Evolutionary conservation across 1,139 yeast species (phyloP), one percentile per base, ranked within the genome.

Genomic region (Zygoascus meyerae): DNA sequence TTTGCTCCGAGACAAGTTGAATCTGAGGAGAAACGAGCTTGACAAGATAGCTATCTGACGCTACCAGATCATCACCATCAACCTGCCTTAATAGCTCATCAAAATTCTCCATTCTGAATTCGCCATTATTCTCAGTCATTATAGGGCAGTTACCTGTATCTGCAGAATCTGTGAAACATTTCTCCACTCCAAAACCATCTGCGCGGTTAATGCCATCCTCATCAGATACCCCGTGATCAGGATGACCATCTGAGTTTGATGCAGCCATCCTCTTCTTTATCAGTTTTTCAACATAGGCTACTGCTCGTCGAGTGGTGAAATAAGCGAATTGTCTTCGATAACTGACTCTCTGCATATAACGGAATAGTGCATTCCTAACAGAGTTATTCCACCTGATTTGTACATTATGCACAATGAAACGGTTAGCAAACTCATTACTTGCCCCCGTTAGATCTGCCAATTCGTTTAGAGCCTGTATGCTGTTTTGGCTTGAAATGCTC

Each of bases 21-120:
- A 92, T 78, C 61, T 92, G 97, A 0, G 98, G 97, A 1, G 90
- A 77, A 10, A 86, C 71, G 34, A 90, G 73, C 50, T 86, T 86
- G 40, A 90, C 72, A 52, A 81, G 63, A 58, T 78, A 86, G 45
- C 83, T 79, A 53, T 83, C 86, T 15, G 74, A 74, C 5, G 79
- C 69, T n/a, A 61, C 64, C 48, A 78, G 77, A 42, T 68, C 64
- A 6, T 67, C 66, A 1, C 66, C 58, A 1, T 56, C 54, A 1
- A 75, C 65, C 30, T 68, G 64, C 21, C 76, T 71, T 26, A 86
- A 59, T 40, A 75, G 77, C 16, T 71, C 65, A 48, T 83, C 81
- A 58, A 83, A 81, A 15, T 70, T 64, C 5, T 69, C 69, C 42
- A 72, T 61, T 34, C 68, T 56, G 29, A 65, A 65, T 15, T 53